Base-by-base conservation (phyloP, 2,329 filamentous ascomycete genomes). In the Pseudogymnoascus sp. region DNA sequence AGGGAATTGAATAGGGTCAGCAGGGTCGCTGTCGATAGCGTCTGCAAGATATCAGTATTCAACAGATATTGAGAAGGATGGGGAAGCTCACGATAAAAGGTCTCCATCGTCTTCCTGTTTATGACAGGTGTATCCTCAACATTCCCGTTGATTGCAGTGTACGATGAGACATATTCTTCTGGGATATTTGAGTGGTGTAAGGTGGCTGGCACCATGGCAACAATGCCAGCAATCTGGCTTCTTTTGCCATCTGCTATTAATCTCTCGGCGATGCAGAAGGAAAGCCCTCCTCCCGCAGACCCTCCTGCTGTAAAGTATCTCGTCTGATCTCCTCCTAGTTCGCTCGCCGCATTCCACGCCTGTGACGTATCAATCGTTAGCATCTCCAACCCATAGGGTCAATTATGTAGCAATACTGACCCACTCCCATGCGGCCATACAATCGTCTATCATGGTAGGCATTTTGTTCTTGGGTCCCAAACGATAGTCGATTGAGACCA, bases 401-500 rank as follows among this genome's bases (percentile, higher is more conserved):
- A 19, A 41, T 12, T 41, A 41, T 22, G 4, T 41, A 16, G 12
- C 11, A 45, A 59, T 3, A 38, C 55, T 16, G 61, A 69, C 67
- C 68, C 68, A 70, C 52, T 66, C 65, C 28, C 55, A 69, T 23
- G 64, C 67, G 35, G 61, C 58, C 11, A 68, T 14, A 35, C 60
- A 58, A 36, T 75, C 72, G 7, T 73, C 69, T 11, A 74, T 65
- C 39, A 68, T 66, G n/a, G 66, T 66, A n/a, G 71, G 69, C 35
- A 69, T 64, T 55, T 69, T 68, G 60, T 68, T 49, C 16, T 58
- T 60, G 5, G 66, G 63, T 36, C 61, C 63, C 16, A 69, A 62
- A 11, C 70, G 70, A 63, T 75, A 76, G 23, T 72, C 70, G 30
- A 76, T 70, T 8, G 69, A 71, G 39, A 75, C 69, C 35, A 76